Conservation (phyloP, 2,329 filamentous ascomycete genomes). For the Colletotrichum sp. region DNA sequence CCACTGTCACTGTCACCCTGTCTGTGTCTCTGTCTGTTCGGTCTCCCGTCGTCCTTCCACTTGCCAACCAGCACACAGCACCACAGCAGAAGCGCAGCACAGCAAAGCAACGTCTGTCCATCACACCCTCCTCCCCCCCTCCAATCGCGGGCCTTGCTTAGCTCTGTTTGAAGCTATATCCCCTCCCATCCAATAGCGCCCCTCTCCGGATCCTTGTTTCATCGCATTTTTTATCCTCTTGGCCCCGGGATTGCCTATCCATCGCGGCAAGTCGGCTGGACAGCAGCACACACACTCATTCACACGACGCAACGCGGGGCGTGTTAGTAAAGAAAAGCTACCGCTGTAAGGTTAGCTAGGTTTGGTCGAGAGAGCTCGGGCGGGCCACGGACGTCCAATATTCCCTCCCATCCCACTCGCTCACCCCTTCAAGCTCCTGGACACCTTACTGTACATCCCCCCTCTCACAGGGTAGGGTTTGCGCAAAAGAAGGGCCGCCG, state of each 20-base stretch:
- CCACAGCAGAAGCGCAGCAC: background rate
- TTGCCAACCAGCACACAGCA: background rate
- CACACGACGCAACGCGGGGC: background rate
- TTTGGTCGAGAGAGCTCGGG: slow-evolving; percentile 19
- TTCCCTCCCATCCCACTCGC: background rate
- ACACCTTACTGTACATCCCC: background rate
- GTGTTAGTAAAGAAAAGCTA: background rate
- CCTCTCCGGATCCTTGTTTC: slow-evolving; percentile 18
- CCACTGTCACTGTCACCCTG: background rate
- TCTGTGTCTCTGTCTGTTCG: background rate
- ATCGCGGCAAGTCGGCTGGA: slow-evolving; percentile 9
- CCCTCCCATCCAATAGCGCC: slow-evolving; percentile 18
- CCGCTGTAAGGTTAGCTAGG: background rate
- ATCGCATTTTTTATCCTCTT: slow-evolving; percentile 15
- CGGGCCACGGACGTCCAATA: slow-evolving; percentile 20
- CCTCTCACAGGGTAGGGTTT: background rate
- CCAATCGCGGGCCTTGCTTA: background rate
- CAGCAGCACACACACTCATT: background rate
- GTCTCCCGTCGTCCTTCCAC: background rate
- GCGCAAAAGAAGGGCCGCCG: background rate
- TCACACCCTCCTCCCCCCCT: background rate
- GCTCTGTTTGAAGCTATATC: slow-evolving; percentile 21
- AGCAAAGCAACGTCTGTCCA: background rate
- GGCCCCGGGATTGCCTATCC: background rate
- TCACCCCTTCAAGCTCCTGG: background rate